Percentiles rank a stretch among this genome's conserved stretches.
Evolutionary conservation across 202 grass and related monocot species (phyloP).

Genomic region (Carex sylvatica): DNA sequence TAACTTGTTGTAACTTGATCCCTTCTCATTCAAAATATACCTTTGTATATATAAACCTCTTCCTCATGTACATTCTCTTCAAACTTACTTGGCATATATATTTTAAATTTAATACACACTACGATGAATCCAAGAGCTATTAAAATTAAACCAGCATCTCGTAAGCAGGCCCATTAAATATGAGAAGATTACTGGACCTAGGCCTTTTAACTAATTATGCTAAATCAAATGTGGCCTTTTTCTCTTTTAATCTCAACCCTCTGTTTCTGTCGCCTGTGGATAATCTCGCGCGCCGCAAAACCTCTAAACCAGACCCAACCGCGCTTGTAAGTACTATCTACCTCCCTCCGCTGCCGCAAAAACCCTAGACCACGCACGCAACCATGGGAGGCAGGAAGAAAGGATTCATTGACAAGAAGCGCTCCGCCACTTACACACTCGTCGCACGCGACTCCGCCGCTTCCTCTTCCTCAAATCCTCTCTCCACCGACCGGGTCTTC

Average conservation of each 20-base stretch:
- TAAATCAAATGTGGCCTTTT: not conserved
- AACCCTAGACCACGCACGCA: constrained; percentile 20
- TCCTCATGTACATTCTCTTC: no score
- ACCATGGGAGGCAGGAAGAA: constrained; percentile 62
- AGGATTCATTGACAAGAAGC: constrained; percentile 50
- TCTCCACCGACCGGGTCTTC: constrained; percentile 58
- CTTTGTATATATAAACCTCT: no score
- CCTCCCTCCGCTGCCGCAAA: not conserved
- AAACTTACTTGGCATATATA: no score
- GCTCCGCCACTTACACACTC: constrained; percentile 79
- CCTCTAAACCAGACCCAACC: not conserved
- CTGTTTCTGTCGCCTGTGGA: not conserved
- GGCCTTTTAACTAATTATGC: no score
- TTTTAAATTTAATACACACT: no score
- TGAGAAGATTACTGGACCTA: no score
- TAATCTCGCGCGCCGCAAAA: not conserved
- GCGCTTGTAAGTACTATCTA: not conserved
- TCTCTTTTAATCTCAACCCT: no score
- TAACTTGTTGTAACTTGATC: no score
- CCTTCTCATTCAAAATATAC: no score
- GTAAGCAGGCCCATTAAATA: no score
- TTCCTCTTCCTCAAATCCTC: constrained; percentile 18
- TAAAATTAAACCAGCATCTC: no score
- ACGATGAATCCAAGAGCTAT: no score
- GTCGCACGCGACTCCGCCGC: constrained; percentile 59